Conservation (phyloP, 257 asterid species). For the Solanum phureja region DNA sequence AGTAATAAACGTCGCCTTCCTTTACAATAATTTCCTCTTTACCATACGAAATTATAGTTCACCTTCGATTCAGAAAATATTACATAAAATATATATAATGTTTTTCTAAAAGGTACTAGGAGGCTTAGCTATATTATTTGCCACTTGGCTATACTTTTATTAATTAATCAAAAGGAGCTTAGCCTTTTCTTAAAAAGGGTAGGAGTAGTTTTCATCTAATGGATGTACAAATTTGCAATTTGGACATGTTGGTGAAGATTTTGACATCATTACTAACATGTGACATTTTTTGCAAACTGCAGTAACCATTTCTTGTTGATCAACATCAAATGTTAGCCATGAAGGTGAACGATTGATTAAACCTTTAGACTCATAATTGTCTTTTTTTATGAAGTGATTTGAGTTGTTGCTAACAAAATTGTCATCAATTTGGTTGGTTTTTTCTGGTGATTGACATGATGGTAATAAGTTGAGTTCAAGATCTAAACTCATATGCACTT, state of each 20-base stretch:
- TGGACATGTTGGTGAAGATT: constrained; percentile 59
- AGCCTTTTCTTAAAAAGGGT: constrained; percentile 21
- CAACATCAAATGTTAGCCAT: constrained; percentile 49
- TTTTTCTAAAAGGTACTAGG: background rate
- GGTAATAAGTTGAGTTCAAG: constrained; percentile 56
- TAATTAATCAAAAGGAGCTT: constrained; percentile 19
- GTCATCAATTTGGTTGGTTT: background rate
- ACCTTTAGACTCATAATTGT: background rate
- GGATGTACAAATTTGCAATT: constrained; percentile 67
- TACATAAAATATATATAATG: background rate
- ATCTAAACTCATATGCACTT: constrained; percentile 48
- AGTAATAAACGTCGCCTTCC: background rate
- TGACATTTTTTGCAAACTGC: constrained; percentile 76
- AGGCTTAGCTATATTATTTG: background rate
- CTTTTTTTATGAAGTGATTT: background rate
- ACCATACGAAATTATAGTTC: background rate
- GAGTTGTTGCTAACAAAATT: background rate
- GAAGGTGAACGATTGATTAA: constrained; percentile 34
- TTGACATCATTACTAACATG: constrained; percentile 68
- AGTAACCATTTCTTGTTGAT: constrained; percentile 58
- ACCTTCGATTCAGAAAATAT: background rate
- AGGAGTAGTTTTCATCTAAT: constrained; percentile 17
- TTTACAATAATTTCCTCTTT: background rate
- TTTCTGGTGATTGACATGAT: constrained; percentile 27
- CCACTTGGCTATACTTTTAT: background rate